phyloP scores from a whole-genome alignment of 1,284 basidiomycete species.

The Taiwanofungus camphoratus region DNA sequence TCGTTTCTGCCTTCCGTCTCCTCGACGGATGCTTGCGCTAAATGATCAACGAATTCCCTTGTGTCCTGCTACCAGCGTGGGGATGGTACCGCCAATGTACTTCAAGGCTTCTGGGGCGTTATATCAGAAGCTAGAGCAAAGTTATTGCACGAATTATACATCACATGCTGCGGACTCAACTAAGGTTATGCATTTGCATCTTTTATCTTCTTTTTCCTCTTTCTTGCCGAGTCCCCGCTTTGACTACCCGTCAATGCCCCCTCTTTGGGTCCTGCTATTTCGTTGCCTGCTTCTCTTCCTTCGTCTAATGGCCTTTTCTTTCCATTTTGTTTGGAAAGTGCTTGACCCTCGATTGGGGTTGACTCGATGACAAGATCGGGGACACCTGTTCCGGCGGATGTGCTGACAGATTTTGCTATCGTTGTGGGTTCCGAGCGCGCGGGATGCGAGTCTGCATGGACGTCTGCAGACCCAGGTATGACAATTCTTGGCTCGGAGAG shows the following conservation, averaged over 20 bases:
- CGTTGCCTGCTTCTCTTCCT: neutral
- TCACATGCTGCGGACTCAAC: too few species aligned
- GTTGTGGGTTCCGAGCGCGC: neutral
- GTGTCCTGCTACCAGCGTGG: too few species aligned
- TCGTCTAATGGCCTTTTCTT: neutral
- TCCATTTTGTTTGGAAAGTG: neutral
- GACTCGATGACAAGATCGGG: neutral
- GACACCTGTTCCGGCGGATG: neutral
- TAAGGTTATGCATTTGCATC: neutral
- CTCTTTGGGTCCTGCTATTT: neutral
- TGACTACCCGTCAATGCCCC: neutral
- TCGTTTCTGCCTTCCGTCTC: too few species aligned
- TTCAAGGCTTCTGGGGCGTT: too few species aligned
- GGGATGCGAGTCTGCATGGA: neutral
- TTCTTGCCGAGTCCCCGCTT: neutral
- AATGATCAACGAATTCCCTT: too few species aligned
- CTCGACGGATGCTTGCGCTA: too few species aligned
- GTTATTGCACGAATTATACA: too few species aligned
- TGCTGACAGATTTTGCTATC: neutral
- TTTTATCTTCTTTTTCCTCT: neutral
- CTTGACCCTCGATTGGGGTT: neutral
- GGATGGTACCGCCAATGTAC: too few species aligned
- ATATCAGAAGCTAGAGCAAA: too few species aligned
- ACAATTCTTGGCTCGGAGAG: conserved; percentile 66
- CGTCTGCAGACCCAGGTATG: conserved; percentile 31